Conservation (phyloP, 2,329 filamentous ascomycete genomes). For the Hyphodiscus sp. region DNA sequence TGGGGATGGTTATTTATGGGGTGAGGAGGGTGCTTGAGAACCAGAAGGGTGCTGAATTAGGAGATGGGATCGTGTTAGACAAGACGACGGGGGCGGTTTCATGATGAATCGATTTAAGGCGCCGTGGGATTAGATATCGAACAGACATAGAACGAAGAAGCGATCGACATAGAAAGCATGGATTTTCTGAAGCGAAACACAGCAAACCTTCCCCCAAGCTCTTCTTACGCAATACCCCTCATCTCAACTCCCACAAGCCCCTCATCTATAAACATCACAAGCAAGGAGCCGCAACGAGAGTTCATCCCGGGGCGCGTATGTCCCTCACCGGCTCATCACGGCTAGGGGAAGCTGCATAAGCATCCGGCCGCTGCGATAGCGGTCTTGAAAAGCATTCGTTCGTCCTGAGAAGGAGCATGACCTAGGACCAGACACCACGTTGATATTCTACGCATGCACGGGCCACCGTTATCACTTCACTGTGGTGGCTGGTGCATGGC, state of each 20-base stretch:
- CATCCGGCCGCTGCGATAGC: background rate
- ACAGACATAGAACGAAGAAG: background rate
- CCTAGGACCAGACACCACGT: no score
- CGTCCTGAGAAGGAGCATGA: background rate
- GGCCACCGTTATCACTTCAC: no score
- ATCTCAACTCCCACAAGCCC: background rate
- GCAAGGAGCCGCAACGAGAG: background rate
- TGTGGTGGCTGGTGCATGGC: no score
- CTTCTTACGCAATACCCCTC: background rate
- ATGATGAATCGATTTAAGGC: background rate
- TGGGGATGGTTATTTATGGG: conserved; percentile 15
- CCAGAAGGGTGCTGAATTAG: no score
- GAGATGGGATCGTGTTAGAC: no score
- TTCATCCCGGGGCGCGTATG: background rate
- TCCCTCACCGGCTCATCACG: background rate
- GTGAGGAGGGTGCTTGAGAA: conserved; percentile 6
- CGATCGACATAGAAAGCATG: background rate
- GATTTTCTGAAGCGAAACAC: background rate
- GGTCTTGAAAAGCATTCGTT: background rate
- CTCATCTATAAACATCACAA: background rate
- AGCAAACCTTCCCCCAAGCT: background rate
- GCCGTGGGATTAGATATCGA: background rate
- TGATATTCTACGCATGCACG: no score
- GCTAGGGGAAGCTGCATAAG: background rate
- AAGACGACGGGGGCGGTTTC: background rate